Conservation (phyloP, 768 basidiomycete genomes). For the Kwoniella bestiolae region DNA sequence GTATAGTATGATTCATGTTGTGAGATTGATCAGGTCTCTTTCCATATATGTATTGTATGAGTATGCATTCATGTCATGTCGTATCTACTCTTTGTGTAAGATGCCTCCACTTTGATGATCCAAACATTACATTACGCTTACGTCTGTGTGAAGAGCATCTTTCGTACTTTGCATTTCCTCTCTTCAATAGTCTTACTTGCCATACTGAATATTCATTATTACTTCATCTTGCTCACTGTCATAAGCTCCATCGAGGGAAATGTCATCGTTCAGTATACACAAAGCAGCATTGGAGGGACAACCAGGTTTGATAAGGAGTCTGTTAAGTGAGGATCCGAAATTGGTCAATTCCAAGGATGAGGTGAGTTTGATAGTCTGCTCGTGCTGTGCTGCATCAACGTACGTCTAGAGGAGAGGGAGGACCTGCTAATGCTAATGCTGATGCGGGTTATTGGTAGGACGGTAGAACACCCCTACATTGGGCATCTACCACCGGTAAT, state of each 20-base stretch:
- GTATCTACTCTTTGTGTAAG: neutral
- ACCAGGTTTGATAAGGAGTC: slow-evolving; percentile 52
- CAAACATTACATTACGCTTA: slow-evolving; percentile 6
- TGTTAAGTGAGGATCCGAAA: slow-evolving; percentile 50
- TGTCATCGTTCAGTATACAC: slow-evolving; percentile 55
- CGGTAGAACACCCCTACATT: slow-evolving; percentile 57
- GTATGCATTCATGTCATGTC: neutral
- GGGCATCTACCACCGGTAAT: slow-evolving; percentile 53
- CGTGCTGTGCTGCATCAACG: no score
- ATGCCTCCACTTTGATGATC: slow-evolving; percentile 19
- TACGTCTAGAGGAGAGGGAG: no score
- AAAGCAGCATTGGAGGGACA: slow-evolving; percentile 58
- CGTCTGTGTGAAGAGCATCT: neutral
- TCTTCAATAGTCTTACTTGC: neutral
- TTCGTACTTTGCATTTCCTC: neutral
- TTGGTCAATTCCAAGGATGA: slow-evolving; percentile 54
- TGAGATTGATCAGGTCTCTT: neutral
- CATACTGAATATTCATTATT: neutral
- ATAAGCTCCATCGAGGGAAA: slow-evolving; percentile 10
- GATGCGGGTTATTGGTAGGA: no score
- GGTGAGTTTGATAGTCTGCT: slow-evolving; percentile 44
- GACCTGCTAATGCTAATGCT: no score
- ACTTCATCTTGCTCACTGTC: neutral
- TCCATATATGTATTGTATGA: neutral
- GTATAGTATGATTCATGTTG: slow-evolving; percentile 1